Base-by-base conservation (phyloP, 1,139 yeast species). In the Pichia norvegensis region DNA sequence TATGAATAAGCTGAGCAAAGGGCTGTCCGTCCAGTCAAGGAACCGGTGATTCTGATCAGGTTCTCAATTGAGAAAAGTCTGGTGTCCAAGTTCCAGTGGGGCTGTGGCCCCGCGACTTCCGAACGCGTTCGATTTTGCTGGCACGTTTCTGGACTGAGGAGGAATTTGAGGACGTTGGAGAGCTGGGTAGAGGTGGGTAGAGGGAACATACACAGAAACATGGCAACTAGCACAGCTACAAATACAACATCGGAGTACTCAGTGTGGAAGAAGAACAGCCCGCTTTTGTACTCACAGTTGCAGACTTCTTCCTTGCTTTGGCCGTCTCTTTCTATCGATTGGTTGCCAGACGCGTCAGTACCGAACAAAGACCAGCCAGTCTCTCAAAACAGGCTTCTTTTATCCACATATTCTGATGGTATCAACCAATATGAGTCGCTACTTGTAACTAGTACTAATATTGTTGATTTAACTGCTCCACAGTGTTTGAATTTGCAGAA, bases 221-320 rank as follows among this genome's bases (percentile, higher is more conserved):
- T 27, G 31, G 11, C 31, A 14, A 10, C 7, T 27, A n/a, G n/a
- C 5, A 27, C 31, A 3, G 31, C 31, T 5, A 27, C 13, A 8
- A 29, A 31, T 3, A 17, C 27, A 4, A 37, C 23, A 38, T 43
- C 36, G 16, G 20, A 23, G n/a, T 48, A 48, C 33, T 10, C 41
- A 9, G 22, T 67, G 19, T 77, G 81, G 81, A 76, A 76, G 66
- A 77, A 76, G 54, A 76, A 77, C 53, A 59, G 78, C 1, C 79
- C 79, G 1, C 67, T 67, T 43, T 59, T 76, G 17, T 77, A 77
- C 56, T 76, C 72, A 51, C 75, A 73, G 51, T 51, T 77, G 13
- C 67, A 69, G 33, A 77, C 82, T 5, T 65, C 69, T 38, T 62
- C 79, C 2, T 60, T 75, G 16, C 53, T 73, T 31, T 77, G 82